Evolutionary conservation across 495 filamentous ascomycete genomes (phyloP), one percentile per base, ranked within the genome.

Genomic region (Venustampulla echinocandica): DNA sequence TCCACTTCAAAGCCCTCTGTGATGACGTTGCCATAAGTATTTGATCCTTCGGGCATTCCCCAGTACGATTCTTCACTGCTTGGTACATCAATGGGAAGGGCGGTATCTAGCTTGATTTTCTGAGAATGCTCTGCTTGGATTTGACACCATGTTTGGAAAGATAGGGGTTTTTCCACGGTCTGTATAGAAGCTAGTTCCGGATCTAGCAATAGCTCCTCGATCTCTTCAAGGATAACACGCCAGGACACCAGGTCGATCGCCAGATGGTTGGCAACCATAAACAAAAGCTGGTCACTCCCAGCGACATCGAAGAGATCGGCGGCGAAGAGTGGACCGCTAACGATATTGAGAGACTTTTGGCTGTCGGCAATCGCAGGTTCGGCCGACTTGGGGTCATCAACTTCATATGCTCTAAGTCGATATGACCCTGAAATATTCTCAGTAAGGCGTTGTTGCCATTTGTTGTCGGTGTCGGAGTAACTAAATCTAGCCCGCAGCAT

Each of bases 181-280:
- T n/a, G n/a, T n/a, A n/a, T n/a, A 4, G 66, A 65, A 23, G 60
- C 15, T 4, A 70, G 52, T 27, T 58, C 66, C 0, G 74, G 71
- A 34, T 71, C 69, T n/a, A 69, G 47, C 3, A 87, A 56, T 1
- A 83, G 49, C 15, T 81, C 74, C 50, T 84, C 81, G 36, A 85
- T 47, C 42, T 87, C 82, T 44, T 80, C 70, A 13, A 83, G 65
- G 5, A 87, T 76, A 17, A 83, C 68, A 17, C 74, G 69, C 81
- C 80, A 85, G 0, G 82, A 85, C 10, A 80, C 74, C 25, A 84
- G 74, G 42, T 87, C 82, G 23, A 85, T 71, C 2, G 80, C 78
- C 1, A 84, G 62, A 48, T 85, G 82, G 50, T 85, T 81, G 2
- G 73, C 79, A 7, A 71, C 70, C 58, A 86, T 65, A 22, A 81